Evolutionary conservation across 163 green algal species (phyloP).

Genomic region (Volvox carteri): DNA sequence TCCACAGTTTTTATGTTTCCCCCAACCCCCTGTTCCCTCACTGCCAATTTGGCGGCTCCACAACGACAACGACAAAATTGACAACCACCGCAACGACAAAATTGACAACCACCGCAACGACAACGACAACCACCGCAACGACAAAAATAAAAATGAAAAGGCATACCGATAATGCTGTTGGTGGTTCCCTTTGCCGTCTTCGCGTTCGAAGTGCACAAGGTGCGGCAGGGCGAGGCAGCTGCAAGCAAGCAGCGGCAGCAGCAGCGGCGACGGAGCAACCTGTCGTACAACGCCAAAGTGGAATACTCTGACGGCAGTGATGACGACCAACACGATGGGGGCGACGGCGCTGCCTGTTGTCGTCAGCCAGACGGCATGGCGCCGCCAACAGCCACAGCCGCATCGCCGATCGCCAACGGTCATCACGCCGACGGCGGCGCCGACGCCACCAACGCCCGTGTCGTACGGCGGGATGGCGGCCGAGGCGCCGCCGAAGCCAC

Average conservation of each 20-base stretch:
- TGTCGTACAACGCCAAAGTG: not conserved
- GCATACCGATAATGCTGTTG: constrained; percentile 49
- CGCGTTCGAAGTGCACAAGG: constrained; percentile 36
- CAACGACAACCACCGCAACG: no score
- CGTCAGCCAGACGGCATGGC: not conserved
- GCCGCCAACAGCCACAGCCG: not conserved
- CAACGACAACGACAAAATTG: no score
- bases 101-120: no score
- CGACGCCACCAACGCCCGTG: not conserved
- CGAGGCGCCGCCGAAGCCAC: not conserved
- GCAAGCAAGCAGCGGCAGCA: not conserved
- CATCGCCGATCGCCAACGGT: not conserved
- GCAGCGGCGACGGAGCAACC: not conserved
- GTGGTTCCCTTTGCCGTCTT: constrained; percentile 56
- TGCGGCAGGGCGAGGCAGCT: not conserved
- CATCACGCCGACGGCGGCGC: not conserved
- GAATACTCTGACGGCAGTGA: not conserved
- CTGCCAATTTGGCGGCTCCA: no score
- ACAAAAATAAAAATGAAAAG: no score
- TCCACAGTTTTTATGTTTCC: no score
- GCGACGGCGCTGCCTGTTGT: not conserved
- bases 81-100: no score
- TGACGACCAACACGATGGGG: not conserved
- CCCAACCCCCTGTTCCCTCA: no score
- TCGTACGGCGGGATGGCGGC: not conserved